Percentiles rank a stretch among this genome's conserved stretches.
Conservation (phyloP, 495 filamentous ascomycete species). For the Aspergillus bridgeri region DNA sequence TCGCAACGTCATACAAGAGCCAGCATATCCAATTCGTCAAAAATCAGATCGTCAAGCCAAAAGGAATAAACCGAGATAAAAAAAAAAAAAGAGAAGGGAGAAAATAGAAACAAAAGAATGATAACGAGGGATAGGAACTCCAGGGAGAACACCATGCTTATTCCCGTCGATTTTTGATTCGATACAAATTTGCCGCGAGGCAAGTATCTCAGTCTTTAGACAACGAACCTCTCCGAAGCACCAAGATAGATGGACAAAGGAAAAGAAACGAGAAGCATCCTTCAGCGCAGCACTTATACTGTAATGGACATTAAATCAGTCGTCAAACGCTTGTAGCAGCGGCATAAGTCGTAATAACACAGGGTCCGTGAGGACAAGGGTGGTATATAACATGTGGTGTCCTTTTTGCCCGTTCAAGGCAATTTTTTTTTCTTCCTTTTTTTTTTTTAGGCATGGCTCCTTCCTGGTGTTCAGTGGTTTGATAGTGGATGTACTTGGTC, state of each 20-base stretch:
- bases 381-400: conserved; percentile 16
- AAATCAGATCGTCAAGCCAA: conserved; percentile 6
- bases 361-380: conserved; percentile 24
- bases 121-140: conserved; percentile 17
- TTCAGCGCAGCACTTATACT: background rate
- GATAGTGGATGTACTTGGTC: background rate
- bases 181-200: conserved; percentile 36
- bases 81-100: conserved; percentile 3
- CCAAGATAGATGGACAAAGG: conserved; percentile 1
- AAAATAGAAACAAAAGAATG: conserved; percentile 9
- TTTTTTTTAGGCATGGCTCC: background rate
- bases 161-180: conserved; percentile 11
- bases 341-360: conserved; percentile 16
- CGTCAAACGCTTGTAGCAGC: background rate
- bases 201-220: conserved; percentile 39
- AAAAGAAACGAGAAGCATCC: conserved; percentile 15
- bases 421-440: too few species aligned
- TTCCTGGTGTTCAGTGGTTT: background rate
- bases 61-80: too few species aligned
- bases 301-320: conserved; percentile 1
- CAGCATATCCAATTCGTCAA: conserved; percentile 4
- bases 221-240: conserved; percentile 19
- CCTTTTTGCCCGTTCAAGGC: conserved; percentile 4
- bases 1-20: conserved; percentile 9
- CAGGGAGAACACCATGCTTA: conserved; percentile 21